Evolutionary conservation across 768 basidiomycete species (phyloP), one percentile per base, ranked within the genome.

Genomic region (Boletus coccyginus): DNA sequence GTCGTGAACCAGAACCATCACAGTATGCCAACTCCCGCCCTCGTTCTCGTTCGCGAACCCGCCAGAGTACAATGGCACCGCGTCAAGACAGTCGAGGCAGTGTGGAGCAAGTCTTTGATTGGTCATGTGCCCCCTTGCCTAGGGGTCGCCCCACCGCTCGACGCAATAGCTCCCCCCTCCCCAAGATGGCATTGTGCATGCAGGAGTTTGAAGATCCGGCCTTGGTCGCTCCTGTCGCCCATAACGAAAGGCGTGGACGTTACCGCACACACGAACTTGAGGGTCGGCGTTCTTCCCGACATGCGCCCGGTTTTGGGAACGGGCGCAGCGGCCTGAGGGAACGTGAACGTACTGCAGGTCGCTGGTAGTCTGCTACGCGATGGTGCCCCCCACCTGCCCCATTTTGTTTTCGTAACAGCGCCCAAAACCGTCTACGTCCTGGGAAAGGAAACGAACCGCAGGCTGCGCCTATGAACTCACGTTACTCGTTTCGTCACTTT

Each of bases 281-380:
- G 42, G 79, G 74, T 3, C 58, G 72, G 19, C 74, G 71, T 32
- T 62, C 62, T 46, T 73, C 73, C 35, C 71, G 70, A n/a, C 72
- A 76, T 38, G 85, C 82, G 3, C 86, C 86, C 38, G 87, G 87
- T 10, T 83, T 73, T 56, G 87, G 86, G 7, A 74, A 73, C 41
- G 87, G 87, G 50, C 80, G 87, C 49, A 88, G 86, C 60, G 88
- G 87, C 8, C 68, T 89, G 48, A 59, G 81, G 63, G 73, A 75
- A 40, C 74, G 77, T 44, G 74, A 74, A 52, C 72, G 75, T 38
- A 66, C 64, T 8, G 62, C 64, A 17, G 58, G 64, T 32, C 68
- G 64, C 47, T 62, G 62, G 68, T 73, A 64, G 60, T 36, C 48
- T 40, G 42, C 48, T 46, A 54, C 29, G 39, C 40, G 51, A 44